Percentiles rank a stretch among this genome's conserved stretches.
These are phyloP conservation scores for Venturia oleaginea DNA, from an alignment of 2,329 filamentous ascomycete genomes.

Conservation along the genomic window DNA sequence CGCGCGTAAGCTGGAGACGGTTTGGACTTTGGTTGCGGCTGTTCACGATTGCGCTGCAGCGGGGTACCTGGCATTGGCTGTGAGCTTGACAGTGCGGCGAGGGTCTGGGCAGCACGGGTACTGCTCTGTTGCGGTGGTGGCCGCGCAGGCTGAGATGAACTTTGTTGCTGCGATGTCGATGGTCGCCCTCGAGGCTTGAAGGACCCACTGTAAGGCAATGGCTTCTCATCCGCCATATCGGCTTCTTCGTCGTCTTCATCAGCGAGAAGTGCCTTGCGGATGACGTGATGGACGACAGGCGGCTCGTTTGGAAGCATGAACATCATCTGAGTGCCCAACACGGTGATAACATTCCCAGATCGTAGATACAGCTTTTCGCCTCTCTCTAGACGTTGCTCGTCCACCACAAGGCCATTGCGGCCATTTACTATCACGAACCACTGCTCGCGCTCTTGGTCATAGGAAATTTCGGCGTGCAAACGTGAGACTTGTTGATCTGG, in stretches of 20 bases:
- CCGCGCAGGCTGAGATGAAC: slow-evolving; percentile 17
- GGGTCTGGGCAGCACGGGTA: slow-evolving; percentile 19
- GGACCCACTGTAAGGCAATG: not conserved
- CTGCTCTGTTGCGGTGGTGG: slow-evolving; percentile 18
- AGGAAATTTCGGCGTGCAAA: slow-evolving; percentile 41
- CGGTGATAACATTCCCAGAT: slow-evolving; percentile 85
- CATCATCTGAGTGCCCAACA: slow-evolving; percentile 94
- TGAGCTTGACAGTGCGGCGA: slow-evolving; percentile 20
- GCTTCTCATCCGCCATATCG: slow-evolving; percentile 25
- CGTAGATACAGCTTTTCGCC: slow-evolving; percentile 58
- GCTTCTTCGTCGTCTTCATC: slow-evolving; percentile 23
- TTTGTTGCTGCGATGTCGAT: not conserved
- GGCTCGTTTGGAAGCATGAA: slow-evolving; percentile 82
- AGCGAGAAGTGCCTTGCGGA: slow-evolving; percentile 46
- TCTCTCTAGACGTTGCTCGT: slow-evolving; percentile 61
- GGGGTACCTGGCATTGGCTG: slow-evolving; percentile 23
- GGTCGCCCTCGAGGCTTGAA: not conserved
- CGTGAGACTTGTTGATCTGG: slow-evolving; percentile 43
- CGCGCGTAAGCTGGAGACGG: slow-evolving; percentile 42
- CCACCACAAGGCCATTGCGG: slow-evolving; percentile 80
- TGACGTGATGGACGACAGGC: slow-evolving; percentile 58
- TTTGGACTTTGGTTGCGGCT: slow-evolving; percentile 28
- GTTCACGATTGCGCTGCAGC: slow-evolving; percentile 23
- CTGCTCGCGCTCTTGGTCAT: slow-evolving; percentile 38
- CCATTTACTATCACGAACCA: slow-evolving; percentile 87